Evolutionary conservation across 768 basidiomycete genomes (phyloP), one percentile per base, ranked within the genome.

Genomic region (Suillus spraguei): DNA sequence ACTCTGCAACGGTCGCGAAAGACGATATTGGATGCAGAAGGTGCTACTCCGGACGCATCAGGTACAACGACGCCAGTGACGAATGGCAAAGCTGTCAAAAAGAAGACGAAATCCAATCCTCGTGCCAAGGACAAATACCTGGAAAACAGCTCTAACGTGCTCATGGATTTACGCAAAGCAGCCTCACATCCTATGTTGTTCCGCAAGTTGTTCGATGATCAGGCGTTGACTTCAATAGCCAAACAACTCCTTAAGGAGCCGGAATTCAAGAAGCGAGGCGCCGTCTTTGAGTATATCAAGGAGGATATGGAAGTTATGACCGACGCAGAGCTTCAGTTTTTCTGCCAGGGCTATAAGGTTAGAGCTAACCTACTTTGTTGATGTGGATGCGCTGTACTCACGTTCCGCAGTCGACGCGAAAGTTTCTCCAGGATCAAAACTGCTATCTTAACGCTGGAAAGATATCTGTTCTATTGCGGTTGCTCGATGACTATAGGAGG

Each of bases 241-340:
- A 92, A 85, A 70, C 87, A 89, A 59, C 82, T 97, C 59, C 76
- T 99, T 73, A 94, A 94, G 74, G 97, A 98, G 73, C 88, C 92
- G 4, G 94, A 97, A 70, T 99, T 95, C 77, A 91, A 87, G 77
- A 91, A 88, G 74, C 86, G 91, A 17, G 88, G 88, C 1, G 90
- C 91, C 9, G 73, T 92, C 50, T 92, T 87, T 69, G 86, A 95
- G 38, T 85, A 88, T 65, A 94, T 99, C 59, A 93, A 94, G 72
- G 97, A 99, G 75, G 97, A 99, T 75, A 94, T 99, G 92, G 87
- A 92, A 68, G 90, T 97, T 22, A 99, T 99, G 97, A 97, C 95
- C 50, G 97, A 99, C 76, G 90, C 95, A 9, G 97, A 99, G 77
- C 81, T 99, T 41, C 94, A 97, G 70, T 77, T 85, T 47, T 97